These are phyloP conservation scores for Amaranthus tricolor DNA, from an alignment of 179 eudicot genomes.

Conservation along the genomic window DNA sequence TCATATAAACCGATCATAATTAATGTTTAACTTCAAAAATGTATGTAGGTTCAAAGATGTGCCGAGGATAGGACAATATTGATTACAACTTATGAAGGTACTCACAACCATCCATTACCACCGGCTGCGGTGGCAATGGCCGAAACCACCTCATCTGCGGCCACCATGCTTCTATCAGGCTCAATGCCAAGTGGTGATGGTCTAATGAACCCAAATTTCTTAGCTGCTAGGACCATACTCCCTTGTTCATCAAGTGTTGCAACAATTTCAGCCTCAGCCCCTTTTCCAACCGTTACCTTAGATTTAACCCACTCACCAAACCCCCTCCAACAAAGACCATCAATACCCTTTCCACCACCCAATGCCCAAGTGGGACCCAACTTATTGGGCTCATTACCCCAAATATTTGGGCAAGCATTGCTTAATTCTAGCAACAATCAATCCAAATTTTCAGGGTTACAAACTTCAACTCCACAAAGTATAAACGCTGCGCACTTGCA, in stretches of 20 bases:
- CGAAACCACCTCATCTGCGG: constrained; percentile 86
- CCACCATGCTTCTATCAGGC: constrained; percentile 81
- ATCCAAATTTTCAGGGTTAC: constrained; percentile 73
- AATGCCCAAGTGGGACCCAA: constrained; percentile 32
- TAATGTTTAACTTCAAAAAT: not conserved
- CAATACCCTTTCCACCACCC: constrained; percentile 26
- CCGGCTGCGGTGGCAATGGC: constrained; percentile 97
- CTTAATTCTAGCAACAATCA: constrained; percentile 30
- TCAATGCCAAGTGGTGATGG: constrained; percentile 80
- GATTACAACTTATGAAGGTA: constrained; percentile 93
- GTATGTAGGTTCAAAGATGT: constrained; percentile 78
- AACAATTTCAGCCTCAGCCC: constrained; percentile 94
- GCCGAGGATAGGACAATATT: constrained; percentile 74
- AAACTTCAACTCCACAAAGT: constrained; percentile 36
- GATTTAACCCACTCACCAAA: constrained; percentile 71
- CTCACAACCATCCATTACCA: constrained; percentile 88
- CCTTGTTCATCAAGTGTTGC: constrained; percentile 83
- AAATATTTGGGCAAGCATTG: constrained; percentile 41
- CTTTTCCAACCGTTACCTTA: constrained; percentile 87
- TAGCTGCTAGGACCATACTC: constrained; percentile 77
- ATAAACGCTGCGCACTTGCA: constrained; percentile 23
- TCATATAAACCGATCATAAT: too few relatives aligned
- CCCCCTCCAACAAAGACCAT: constrained; percentile 43
- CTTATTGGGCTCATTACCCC: constrained; percentile 34
- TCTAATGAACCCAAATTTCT: constrained; percentile 67